phyloP scores from a whole-genome alignment of 2,329 filamentous ascomycete genomes.

The Dactylellina parvicollis region DNA sequence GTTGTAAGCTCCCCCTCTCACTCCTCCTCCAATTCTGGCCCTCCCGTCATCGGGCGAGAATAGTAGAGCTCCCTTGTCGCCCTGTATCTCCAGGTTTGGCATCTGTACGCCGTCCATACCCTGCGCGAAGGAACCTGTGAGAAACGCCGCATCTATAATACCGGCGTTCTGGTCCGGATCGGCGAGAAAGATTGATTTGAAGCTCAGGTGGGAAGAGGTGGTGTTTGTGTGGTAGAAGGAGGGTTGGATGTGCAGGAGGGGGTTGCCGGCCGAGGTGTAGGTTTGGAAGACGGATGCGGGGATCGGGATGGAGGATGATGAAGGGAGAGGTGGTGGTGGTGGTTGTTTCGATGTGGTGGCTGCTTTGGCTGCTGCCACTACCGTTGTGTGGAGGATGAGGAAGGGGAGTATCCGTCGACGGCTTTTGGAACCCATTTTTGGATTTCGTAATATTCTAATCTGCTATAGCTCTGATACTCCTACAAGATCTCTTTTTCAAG shows the following conservation, averaged over 20 bases:
- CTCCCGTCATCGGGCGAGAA: constrained; percentile 23
- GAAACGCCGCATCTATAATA: constrained; percentile 12
- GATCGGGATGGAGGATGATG: constrained; percentile 16
- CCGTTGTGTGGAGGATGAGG: background rate
- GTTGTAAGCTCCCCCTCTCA: background rate
- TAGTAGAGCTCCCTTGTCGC: background rate
- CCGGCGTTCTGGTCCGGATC: background rate
- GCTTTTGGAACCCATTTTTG: background rate
- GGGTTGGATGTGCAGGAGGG: constrained; percentile 45
- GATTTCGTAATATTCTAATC: background rate
- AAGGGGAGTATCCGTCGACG: background rate
- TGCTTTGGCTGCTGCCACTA: background rate
- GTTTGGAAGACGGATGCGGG: constrained; percentile 42
- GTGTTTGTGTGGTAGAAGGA: constrained; percentile 32
- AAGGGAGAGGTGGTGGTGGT: constrained; percentile 13
- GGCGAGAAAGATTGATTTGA: constrained; percentile 41
- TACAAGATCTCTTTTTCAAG: too few relatives aligned
- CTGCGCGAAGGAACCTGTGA: constrained; percentile 28
- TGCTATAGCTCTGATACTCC: too few relatives aligned
- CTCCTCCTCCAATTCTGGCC: background rate
- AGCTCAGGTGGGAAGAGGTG: constrained; percentile 13
- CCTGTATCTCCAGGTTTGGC: constrained; percentile 13
- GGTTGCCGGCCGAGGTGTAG: constrained; percentile 36
- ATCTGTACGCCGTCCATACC: constrained; percentile 36
- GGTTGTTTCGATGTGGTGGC: background rate